A percentile compares a stretch with the other conserved stretches of the same genome.
Conservation (phyloP, 1,139 yeast species). For the Meyerozyma sp. region DNA sequence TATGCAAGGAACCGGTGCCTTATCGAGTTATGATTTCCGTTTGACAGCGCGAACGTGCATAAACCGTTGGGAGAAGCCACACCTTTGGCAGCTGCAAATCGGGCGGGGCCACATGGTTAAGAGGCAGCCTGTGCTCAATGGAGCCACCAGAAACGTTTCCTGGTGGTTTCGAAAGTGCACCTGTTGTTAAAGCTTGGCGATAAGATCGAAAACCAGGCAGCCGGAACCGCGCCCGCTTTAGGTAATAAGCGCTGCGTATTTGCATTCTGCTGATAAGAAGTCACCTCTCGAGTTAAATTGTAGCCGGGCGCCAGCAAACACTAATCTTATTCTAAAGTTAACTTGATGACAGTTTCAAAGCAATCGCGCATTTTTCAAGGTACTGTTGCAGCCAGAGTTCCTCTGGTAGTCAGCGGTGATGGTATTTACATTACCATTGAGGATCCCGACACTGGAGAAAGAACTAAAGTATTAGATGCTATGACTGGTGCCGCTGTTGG, state of each 20-base stretch:
- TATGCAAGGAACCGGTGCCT: background rate
- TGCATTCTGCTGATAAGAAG: background rate
- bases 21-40: background rate
- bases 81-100: too few species aligned
- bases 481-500: slow-evolving; percentile 66
- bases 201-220: too few species aligned
- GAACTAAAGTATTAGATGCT: slow-evolving; percentile 42
- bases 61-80: background rate
- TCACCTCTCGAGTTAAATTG: too few species aligned
- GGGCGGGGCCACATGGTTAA: too few species aligned
- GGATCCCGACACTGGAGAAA: slow-evolving; percentile 42
- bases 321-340: background rate
- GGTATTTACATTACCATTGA: slow-evolving; percentile 45
- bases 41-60: background rate
- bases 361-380: slow-evolving; percentile 37
- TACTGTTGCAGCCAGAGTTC: slow-evolving; percentile 31
- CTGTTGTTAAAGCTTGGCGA: too few species aligned
- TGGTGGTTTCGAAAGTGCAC: too few species aligned
- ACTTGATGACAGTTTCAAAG: slow-evolving; percentile 2
- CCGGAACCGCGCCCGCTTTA: background rate
- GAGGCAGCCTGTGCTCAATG: too few species aligned
- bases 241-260: background rate
- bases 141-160: too few species aligned
- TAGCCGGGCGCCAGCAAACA: background rate
- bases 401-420: slow-evolving; percentile 41